These are phyloP conservation scores for Trichoderma koningii DNA, from an alignment of 2,329 filamentous ascomycete species.

Conservation along the genomic window DNA sequence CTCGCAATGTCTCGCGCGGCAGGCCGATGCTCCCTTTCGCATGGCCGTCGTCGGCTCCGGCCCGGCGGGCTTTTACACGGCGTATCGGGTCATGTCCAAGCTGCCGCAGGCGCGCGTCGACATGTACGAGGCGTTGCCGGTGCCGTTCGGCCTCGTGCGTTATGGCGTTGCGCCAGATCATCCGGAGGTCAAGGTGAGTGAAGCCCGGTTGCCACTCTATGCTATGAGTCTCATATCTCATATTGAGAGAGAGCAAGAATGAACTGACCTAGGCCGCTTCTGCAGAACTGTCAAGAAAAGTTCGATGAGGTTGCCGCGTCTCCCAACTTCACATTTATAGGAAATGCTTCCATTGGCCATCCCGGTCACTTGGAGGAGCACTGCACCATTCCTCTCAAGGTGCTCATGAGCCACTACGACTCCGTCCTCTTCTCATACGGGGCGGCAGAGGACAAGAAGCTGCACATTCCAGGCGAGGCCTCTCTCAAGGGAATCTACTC, in stretches of 20 bases:
- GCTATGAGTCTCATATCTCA: too few relatives aligned
- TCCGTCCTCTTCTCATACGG: conserved; percentile 92
- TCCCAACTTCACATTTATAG: conserved; percentile 83
- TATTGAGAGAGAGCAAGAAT: neutral
- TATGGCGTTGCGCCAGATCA: conserved; percentile 98
- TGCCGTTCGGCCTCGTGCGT: conserved; percentile 87
- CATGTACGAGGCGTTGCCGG: conserved; percentile 94
- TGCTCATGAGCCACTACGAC: conserved; percentile 81
- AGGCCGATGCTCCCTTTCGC: conserved; percentile 60
- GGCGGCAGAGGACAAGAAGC: conserved; percentile 76
- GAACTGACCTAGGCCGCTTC: neutral
- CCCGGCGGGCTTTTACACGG: conserved; percentile 93
- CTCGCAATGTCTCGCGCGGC: conserved; percentile 5
- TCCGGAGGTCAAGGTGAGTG: conserved; percentile 86
- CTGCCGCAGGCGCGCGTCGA: conserved; percentile 74
- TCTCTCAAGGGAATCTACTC: conserved; percentile 75
- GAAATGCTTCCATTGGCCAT: conserved; percentile 79
- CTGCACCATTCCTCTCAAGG: conserved; percentile 62
- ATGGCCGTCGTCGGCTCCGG: conserved; percentile 91
- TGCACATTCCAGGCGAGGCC: conserved; percentile 80
- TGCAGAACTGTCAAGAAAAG: conserved; percentile 84
- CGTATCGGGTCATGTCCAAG: conserved; percentile 79
- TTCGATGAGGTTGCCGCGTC: conserved; percentile 86
- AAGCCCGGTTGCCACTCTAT: neutral
- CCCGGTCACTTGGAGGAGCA: conserved; percentile 43